Evolutionary conservation across 176 grass and related monocot genomes (phyloP), one percentile per base, ranked within the genome.

Genomic region (Oryza glumipatula): DNA sequence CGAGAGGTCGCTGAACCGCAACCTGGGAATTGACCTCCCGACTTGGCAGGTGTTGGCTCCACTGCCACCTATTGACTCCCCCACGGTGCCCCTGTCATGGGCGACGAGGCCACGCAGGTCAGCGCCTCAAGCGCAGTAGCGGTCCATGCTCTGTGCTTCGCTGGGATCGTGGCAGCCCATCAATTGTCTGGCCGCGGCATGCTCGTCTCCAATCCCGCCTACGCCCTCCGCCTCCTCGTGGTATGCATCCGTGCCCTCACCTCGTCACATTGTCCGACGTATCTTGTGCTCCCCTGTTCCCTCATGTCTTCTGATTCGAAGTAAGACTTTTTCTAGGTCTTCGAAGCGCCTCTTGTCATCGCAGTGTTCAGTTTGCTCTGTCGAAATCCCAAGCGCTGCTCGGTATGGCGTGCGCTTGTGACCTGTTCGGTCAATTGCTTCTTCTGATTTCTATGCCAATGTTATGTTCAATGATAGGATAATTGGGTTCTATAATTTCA

Each of bases 341-440:
- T 82, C n/a, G 84, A 99, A 69, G 90, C 88, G 15, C 92, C 94
- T 3, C 21, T 96, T 60, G 88, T 92, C 39, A 89, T 99, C 32
- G 86, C 68, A 9, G 77, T 91, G 26, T 99, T 94, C 85, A 96
- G 97, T 56, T 80, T 67, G 33, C 80, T 96, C 61, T 92, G 94
- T 14, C 78, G 90, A 70, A 94, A 96, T 19, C 13, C 49, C 19
- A 63, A 77, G 15, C 28, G 13, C 77, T 94, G 84, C 84, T 92
- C 89, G 46, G 97, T 99, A 75, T 43, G 72, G 75, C 32, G 15
- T 28, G 0, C 68, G 49, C 72, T 38, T 5, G 36, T 38, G 16
- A 39, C 63, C 73, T 82, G 68, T 74, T 86, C 15, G 78, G 76
- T 33, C 5, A 23, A 54, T 45, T 74, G 43, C n/a, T 21, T 33